A percentile compares a stretch with the other conserved stretches of the same genome.
These are phyloP conservation scores for Fusarium camptoceras DNA, from an alignment of 2,329 filamentous ascomycete species.

Conservation along the genomic window DNA sequence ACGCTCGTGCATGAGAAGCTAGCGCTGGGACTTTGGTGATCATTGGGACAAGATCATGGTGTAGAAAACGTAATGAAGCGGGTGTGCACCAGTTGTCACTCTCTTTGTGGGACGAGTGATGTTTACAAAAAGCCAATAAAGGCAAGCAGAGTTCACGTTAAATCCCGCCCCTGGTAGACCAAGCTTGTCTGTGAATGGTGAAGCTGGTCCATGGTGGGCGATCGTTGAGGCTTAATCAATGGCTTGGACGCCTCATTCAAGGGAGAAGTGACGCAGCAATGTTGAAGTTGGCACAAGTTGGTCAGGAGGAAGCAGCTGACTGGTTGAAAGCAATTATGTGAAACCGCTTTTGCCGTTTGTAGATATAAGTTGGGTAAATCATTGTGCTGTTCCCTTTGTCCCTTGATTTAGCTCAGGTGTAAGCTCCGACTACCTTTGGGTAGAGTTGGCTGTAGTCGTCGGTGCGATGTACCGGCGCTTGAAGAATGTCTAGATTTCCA, in stretches of 20 bases:
- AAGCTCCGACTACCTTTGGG: not conserved
- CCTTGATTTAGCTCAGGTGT: conserved; percentile 6
- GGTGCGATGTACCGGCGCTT: conserved; percentile 7
- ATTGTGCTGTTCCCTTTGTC: conserved; percentile 27
- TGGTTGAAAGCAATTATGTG: conserved; percentile 24
- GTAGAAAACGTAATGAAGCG: conserved; percentile 45
- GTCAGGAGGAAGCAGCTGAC: conserved; percentile 28
- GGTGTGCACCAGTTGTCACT: conserved; percentile 40
- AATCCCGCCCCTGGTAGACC: conserved; percentile 25
- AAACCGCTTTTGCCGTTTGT: conserved; percentile 36
- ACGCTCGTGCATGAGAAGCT: conserved; percentile 38
- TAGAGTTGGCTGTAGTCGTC: conserved; percentile 2
- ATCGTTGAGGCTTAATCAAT: conserved; percentile 37
- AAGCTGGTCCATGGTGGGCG: conserved; percentile 20
- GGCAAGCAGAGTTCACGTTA: conserved; percentile 23
- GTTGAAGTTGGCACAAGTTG: conserved; percentile 35
- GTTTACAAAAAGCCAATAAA: conserved; percentile 30
- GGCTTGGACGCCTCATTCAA: conserved; percentile 30
- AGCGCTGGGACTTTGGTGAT: conserved; percentile 39
- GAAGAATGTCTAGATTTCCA: conserved; percentile 29
- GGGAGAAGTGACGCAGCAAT: conserved; percentile 38
- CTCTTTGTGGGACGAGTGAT: conserved; percentile 32
- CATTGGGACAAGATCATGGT: conserved; percentile 32
- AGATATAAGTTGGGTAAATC: not conserved
- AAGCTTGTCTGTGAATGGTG: conserved; percentile 25